Evolutionary conservation across 129 eudicot genomes (phyloP).

Genomic region (Pulicaria dysenterica): DNA sequence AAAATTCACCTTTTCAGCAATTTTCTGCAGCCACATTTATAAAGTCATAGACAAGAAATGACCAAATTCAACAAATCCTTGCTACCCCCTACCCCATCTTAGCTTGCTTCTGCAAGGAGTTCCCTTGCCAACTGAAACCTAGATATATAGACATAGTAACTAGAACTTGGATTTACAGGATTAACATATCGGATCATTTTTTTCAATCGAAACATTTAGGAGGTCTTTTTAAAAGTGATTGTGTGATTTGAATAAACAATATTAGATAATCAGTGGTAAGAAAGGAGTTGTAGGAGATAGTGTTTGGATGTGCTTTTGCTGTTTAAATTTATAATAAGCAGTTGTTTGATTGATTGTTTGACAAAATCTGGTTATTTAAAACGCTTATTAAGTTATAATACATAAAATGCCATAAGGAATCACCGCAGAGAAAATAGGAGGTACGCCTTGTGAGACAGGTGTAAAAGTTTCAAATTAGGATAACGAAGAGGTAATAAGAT

Average conservation of each 20-base stretch:
- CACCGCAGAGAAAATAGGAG: not conserved
- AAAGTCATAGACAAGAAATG: conserved; percentile 6
- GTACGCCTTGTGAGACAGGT: not conserved
- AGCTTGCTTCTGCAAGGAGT: too few relatives aligned
- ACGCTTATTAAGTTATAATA: not conserved
- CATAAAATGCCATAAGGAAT: not conserved
- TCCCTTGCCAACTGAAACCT: too few relatives aligned
- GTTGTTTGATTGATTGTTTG: not conserved
- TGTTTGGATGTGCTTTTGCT: not conserved
- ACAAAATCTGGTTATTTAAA: not conserved
- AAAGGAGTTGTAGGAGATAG: not conserved
- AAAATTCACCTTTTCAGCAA: conserved; percentile 57
- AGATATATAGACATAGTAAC: too few relatives aligned
- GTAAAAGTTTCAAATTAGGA: not conserved
- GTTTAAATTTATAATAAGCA: not conserved
- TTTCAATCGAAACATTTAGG: conserved; percentile 14
- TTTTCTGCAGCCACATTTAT: conserved; percentile 46
- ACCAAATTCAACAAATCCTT: too few relatives aligned
- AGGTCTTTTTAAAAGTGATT: not conserved
- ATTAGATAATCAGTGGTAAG: not conserved
- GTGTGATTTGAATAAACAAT: not conserved
- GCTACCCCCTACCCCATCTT: too few relatives aligned
- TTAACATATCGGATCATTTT: not conserved
- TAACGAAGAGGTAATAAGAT: not conserved
- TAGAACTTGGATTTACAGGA: too few relatives aligned